Evolutionary conservation across 2,329 filamentous ascomycete genomes (phyloP).

Genomic region (Sclerotinia spermophila): DNA sequence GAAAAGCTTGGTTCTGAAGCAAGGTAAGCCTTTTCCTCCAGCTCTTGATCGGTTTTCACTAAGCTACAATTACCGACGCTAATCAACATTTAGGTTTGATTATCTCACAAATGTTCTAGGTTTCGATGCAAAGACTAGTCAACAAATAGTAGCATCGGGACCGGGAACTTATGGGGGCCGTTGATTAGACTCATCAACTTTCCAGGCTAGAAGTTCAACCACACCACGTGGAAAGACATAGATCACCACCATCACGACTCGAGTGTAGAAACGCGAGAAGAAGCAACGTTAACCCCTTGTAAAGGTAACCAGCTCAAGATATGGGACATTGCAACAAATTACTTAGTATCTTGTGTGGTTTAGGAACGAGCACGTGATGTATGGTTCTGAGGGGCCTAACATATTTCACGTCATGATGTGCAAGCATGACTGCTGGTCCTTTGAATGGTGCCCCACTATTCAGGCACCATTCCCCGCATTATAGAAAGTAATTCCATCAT

Average conservation of each 20-base stretch:
- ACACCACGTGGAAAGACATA: not conserved
- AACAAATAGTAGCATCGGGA: slow-evolving; percentile 27
- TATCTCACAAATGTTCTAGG: slow-evolving; percentile 63
- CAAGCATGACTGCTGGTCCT: not conserved
- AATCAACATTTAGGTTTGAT: slow-evolving; percentile 48
- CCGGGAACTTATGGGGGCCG: slow-evolving; percentile 22
- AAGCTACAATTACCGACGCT: slow-evolving; percentile 10
- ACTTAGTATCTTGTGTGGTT: not conserved
- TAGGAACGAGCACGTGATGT: slow-evolving; percentile 3
- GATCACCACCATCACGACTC: not conserved
- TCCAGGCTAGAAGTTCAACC: not conserved
- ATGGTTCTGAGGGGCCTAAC: not conserved
- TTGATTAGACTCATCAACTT: slow-evolving; percentile 19
- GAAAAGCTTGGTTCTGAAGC: slow-evolving; percentile 65
- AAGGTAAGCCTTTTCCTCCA: slow-evolving; percentile 60
- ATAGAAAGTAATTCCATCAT: slow-evolving; percentile 4
- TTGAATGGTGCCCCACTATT: not conserved
- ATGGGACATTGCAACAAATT: not conserved
- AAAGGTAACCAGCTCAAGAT: not conserved
- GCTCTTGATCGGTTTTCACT: slow-evolving; percentile 9
- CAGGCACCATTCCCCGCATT: not conserved
- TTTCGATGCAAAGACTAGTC: slow-evolving; percentile 28
- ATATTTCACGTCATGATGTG: not conserved
- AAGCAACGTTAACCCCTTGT: not conserved
- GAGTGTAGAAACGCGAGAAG: not conserved